Evolutionary conservation across 78 protist species (phyloP).

Genomic region (Dictyostelium capitatum): DNA sequence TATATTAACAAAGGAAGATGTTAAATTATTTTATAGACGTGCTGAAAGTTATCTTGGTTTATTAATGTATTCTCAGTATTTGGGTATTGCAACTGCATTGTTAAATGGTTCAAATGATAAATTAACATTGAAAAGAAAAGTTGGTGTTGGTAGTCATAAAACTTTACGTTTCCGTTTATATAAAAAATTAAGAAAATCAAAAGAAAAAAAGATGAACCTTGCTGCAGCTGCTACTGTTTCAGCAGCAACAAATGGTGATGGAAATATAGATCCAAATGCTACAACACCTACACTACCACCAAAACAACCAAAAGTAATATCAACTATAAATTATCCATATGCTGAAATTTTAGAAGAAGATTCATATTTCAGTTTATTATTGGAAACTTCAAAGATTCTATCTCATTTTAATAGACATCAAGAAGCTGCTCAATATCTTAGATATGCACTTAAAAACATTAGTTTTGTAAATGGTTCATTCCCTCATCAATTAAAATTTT

Average conservation of each 20-base stretch:
- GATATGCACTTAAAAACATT: constrained; percentile 45
- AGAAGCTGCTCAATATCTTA: constrained; percentile 40
- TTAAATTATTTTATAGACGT: constrained; percentile 3
- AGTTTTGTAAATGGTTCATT: background rate
- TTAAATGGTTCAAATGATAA: constrained; percentile 47
- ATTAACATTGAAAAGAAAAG: background rate
- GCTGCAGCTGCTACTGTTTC: too few species aligned
- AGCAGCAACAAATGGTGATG: background rate
- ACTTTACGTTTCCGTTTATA: too few species aligned
- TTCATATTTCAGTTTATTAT: constrained; percentile 28
- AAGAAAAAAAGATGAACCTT: too few species aligned
- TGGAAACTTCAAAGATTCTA: constrained; percentile 27
- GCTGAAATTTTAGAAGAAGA: constrained; percentile 61
- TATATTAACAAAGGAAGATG: constrained; percentile 20
- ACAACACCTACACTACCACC: too few species aligned
- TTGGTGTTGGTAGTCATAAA: background rate
- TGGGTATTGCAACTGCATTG: constrained; percentile 65
- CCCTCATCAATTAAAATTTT: constrained; percentile 55
- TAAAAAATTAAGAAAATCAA: background rate
- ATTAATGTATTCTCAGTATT: constrained; percentile 23
- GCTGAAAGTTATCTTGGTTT: constrained; percentile 18
- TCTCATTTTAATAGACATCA: constrained; percentile 3
- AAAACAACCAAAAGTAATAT: too few species aligned
- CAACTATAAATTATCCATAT: constrained; percentile 4
- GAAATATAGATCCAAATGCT: too few species aligned